A percentile compares a stretch with the other conserved stretches of the same genome.
phyloP scores from a whole-genome alignment of 2,329 filamentous ascomycete genomes.

The Neofusicoccum parvum region DNA sequence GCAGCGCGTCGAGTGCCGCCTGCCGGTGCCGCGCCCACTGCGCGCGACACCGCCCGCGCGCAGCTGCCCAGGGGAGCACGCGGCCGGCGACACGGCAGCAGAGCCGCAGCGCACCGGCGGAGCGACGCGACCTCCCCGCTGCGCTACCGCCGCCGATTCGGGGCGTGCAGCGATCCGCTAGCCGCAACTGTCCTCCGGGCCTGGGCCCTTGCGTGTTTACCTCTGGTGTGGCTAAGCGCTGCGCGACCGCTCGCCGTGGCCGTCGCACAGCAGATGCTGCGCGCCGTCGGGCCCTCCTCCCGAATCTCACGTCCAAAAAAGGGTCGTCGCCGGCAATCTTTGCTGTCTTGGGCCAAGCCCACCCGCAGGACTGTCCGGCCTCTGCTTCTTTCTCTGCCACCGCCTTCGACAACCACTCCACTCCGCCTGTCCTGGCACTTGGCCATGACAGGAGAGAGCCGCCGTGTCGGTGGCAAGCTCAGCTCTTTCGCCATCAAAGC shows the following conservation, averaged over 20 bases:
- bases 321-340: background rate
- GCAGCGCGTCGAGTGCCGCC: background rate
- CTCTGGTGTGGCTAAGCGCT: background rate
- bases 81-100: background rate
- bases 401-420: background rate
- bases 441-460: no score
- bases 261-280: background rate
- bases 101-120: slow-evolving; percentile 1
- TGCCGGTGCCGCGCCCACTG: background rate
- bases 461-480: no score
- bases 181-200: background rate
- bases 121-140: background rate
- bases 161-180: slow-evolving; percentile 9
- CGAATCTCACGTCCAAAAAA: background rate
- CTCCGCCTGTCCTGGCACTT: background rate
- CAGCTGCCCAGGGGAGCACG: background rate
- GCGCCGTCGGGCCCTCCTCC: background rate
- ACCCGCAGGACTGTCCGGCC: background rate
- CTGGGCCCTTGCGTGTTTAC: background rate
- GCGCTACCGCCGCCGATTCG: background rate
- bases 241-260: background rate
- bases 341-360: background rate
- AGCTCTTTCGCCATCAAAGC: background rate
- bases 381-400: background rate
- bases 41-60: background rate